Evolutionary conservation across 352 stramenopile species (phyloP), one percentile per base, ranked within the genome.

Genomic region (Phytopythium cucurbitacearum): DNA sequence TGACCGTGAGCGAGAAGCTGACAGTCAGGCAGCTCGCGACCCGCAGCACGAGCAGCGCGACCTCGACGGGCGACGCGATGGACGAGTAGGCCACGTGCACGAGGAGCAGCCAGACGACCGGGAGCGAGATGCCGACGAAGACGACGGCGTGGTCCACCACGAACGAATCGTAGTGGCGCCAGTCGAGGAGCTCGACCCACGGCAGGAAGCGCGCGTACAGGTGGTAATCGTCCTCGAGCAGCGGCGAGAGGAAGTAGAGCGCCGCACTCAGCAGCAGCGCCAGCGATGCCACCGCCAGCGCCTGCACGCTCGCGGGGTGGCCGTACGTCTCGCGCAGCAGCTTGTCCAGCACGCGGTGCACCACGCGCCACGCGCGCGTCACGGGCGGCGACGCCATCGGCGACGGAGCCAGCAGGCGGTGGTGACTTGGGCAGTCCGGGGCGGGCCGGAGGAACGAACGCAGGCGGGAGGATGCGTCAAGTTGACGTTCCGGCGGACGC

Each of bases 111-210:
- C 80, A 90, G 41, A 55, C 61, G 37, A 83, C 72, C 7, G 76
- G 79, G 36, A 85, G 64, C 35, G 68, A 80, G 51, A 94, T 87
- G 37, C 60, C 65, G 37, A 78, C 46, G 56, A 87, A 80, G 16
- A 89, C 79, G 9, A 91, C 64, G 5, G 67, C 53, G 53, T 91
- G 78, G 61, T 94, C 76, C 16, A 89, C 71, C 0, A 87, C 53
- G 53, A 90, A 88, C 51, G 80, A 87, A 64, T 91, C 70, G 63
- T 84, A 87, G 49, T 76, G 66, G 52, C 69, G 72, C 56, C 67
- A 83, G 65, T 87, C 73, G 45, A 87, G 62, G 16, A 77, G 65
- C 49, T 71, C 60, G 13, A 78, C 43, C 71, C 76, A 87, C 36
- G 73, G 69, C 12, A 82, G 47, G 45, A 75, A 76, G 56, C 67